Percentiles rank a stretch among this genome's conserved stretches.
Conservation (phyloP, 2,329 filamentous ascomycete species). For the Aspergillus nomiae region DNA sequence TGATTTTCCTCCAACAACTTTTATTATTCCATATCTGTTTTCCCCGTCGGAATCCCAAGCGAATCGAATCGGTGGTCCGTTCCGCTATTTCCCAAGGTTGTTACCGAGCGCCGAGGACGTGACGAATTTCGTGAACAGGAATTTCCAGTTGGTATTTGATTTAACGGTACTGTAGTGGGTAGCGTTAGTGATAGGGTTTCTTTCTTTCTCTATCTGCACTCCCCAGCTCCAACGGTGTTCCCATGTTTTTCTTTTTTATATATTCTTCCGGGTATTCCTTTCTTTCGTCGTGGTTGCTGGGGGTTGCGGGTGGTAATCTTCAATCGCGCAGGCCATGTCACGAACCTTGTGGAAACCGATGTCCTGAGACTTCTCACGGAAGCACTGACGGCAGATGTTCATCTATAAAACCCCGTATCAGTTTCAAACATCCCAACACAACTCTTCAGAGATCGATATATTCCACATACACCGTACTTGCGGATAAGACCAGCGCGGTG, state of each 20-base stretch:
- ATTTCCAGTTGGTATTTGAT: constrained; percentile 30
- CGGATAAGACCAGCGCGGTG: constrained; percentile 99
- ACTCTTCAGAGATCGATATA: neutral
- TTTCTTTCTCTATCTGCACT: neutral
- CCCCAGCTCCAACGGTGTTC: neutral
- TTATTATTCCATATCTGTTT: constrained; percentile 21
- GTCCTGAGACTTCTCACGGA: constrained; percentile 68
- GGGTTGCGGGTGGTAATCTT: neutral
- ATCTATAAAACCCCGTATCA: constrained; percentile 32
- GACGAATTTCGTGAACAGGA: constrained; percentile 35
- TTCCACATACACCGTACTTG: constrained; percentile 76
- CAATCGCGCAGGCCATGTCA: constrained; percentile 13
- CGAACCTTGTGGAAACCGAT: constrained; percentile 70
- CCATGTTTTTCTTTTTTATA: too few species aligned
- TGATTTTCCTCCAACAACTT: constrained; percentile 25
- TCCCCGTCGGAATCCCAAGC: constrained; percentile 16
- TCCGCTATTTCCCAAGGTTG: constrained; percentile 16
- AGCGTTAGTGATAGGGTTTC: constrained; percentile 18
- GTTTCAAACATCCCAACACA: constrained; percentile 11
- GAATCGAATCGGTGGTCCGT: constrained; percentile 19
- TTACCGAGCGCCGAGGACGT: constrained; percentile 32
- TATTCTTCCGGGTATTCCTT: neutral
- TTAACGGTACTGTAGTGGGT: constrained; percentile 36
- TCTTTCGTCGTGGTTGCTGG: neutral
- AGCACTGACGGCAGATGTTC: constrained; percentile 68